phyloP scores from a whole-genome alignment of 2,329 filamentous ascomycete genomes.

The Epichloe bromicola region DNA sequence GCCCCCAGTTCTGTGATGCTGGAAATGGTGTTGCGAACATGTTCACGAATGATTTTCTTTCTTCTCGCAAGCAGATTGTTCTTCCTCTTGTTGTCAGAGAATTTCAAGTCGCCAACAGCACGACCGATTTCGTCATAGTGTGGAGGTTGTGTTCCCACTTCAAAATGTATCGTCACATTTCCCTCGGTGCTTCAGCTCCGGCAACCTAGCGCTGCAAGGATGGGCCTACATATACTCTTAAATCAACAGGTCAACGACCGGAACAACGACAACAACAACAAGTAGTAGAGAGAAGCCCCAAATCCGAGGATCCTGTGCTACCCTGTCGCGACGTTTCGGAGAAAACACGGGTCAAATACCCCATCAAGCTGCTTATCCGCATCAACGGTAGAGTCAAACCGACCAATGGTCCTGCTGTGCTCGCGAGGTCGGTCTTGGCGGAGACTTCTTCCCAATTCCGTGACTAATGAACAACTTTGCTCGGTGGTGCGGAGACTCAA shows the following conservation, averaged over 20 bases:
- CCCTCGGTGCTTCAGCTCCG: neutral
- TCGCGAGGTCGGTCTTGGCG: neutral
- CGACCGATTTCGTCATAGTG: neutral
- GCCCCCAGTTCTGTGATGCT: neutral
- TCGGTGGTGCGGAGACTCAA: neutral
- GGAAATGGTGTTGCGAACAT: conserved; percentile 1
- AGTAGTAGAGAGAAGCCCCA: no score
- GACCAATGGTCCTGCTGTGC: neutral
- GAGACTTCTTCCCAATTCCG: neutral
- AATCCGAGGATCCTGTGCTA: no score
- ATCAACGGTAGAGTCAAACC: neutral
- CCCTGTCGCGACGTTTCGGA: no score
- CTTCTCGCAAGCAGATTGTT: no score
- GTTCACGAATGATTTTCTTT: neutral
- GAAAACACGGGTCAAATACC: neutral
- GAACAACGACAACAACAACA: no score
- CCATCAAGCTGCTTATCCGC: neutral
- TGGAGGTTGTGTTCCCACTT: neutral
- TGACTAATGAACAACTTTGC: neutral
- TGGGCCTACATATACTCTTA: neutral
- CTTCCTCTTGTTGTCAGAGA: neutral
- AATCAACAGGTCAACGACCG: neutral
- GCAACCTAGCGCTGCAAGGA: neutral
- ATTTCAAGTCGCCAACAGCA: neutral
- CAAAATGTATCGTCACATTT: neutral